phyloP scores from a whole-genome alignment of 140 eudicot genomes.

The Bidens hawaiensis region DNA sequence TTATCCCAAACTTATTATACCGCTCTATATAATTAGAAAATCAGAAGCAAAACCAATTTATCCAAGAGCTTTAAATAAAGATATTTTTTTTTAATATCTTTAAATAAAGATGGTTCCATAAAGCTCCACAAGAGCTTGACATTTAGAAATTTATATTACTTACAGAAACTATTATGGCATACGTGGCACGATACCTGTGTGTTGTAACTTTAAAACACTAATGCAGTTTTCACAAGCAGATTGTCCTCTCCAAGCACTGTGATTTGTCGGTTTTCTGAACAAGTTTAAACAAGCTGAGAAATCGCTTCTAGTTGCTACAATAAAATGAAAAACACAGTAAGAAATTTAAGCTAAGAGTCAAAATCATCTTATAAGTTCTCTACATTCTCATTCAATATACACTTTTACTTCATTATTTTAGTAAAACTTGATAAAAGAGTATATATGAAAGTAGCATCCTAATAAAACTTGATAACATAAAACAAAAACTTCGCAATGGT shows the following conservation, averaged over 20 bases:
- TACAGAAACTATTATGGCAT: slow-evolving; percentile 1
- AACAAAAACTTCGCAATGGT: neutral
- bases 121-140: neutral
- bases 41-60: neutral
- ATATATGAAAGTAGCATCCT: neutral
- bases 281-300: slow-evolving; percentile 4
- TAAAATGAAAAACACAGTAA: neutral
- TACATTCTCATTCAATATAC: slow-evolving; percentile 4
- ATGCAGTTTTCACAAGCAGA: slow-evolving; percentile 2
- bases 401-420: slow-evolving; percentile 2
- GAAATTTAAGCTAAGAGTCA: neutral
- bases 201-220: slow-evolving; percentile 17
- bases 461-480: neutral
- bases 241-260: slow-evolving; percentile 9
- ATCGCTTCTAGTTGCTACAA: slow-evolving; percentile 9
- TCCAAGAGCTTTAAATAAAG: too few species aligned
- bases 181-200: slow-evolving; percentile 15
- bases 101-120: neutral
- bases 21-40: neutral
- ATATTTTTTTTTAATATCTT: neutral
- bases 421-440: neutral
- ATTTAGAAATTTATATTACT: neutral
- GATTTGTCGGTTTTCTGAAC: slow-evolving; percentile 1
- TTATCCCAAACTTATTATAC: neutral
- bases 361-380: neutral